Evolutionary conservation across 1,139 yeast genomes (phyloP), one percentile per base, ranked within the genome.

Genomic region (Candida freyschussii): DNA sequence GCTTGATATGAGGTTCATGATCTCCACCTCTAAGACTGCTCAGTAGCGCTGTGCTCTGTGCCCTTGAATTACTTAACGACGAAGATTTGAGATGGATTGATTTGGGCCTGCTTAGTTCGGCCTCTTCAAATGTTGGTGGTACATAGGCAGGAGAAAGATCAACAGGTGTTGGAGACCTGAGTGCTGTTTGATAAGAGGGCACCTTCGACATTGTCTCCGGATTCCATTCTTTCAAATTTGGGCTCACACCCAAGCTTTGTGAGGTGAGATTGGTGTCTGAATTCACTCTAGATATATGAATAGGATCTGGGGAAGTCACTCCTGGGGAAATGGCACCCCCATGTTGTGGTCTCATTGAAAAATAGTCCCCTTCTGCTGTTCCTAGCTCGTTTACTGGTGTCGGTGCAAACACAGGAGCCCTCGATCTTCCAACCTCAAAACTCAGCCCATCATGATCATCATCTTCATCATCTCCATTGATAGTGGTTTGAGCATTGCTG

Each of bases 141-240:
- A 63, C 69, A 53, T 81, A 81, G 1, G 71, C 69, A 0, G 93
- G 91, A 1, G 89, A 70, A 24, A 78, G 58, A 26, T 69, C 73
- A 25, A 65, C 73, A 7, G 62, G 56, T 4, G 59, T 57, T 21
- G 64, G 72, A 2, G 72, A 57, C 45, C 67, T 68, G 54, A 79
- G 61, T 0, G 97, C 96, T 27, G 85, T 79, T 8, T 71, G 70
- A 56, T 89, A 89, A 0, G 95, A 76, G 0, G 97, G 97, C 4
- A 87, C 95, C 37, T 75, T 62, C 12, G 80, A 75, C 44, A 87
- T 53, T 3, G 62, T 57, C 6, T 59, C 57, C 5, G 69, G 48
- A 40, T 72, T 69, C 60, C 74, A 60, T 12, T 61, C 66, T 5
- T 17, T n/a, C 6, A n/a, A n/a, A n/a, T n/a, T n/a, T n/a, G n/a